Evolutionary conservation across 2,329 filamentous ascomycete species (phyloP).

Genomic region (Calonectria hongkongensis): DNA sequence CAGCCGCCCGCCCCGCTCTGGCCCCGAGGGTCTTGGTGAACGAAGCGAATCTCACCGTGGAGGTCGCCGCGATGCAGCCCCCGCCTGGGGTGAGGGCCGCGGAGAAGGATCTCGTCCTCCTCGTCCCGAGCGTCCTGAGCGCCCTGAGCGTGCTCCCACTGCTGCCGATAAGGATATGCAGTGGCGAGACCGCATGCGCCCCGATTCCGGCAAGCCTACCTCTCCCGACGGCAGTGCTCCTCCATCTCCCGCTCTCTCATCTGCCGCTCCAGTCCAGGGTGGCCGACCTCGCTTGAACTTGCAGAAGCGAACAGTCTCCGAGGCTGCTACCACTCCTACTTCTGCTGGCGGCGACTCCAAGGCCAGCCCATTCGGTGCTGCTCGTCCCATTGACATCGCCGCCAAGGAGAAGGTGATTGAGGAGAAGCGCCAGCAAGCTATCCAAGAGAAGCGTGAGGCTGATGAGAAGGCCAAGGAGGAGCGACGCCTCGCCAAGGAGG

Average conservation of each 20-base stretch:
- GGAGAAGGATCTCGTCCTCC: slow-evolving; percentile 88
- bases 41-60: slow-evolving; percentile 75
- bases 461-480: slow-evolving; percentile 91
- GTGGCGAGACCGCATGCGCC: slow-evolving; percentile 94
- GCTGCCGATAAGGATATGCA: slow-evolving; percentile 95
- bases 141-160: slow-evolving; percentile 82
- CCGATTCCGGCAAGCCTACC: slow-evolving; percentile 81
- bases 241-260: slow-evolving; percentile 80
- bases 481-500: slow-evolving; percentile 76
- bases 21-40: slow-evolving; percentile 72
- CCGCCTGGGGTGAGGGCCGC: slow-evolving; percentile 84
- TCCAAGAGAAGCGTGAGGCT: slow-evolving; percentile 89
- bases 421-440: slow-evolving; percentile 84
- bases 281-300: slow-evolving; percentile 90
- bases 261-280: slow-evolving; percentile 68
- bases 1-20: slow-evolving; percentile 68
- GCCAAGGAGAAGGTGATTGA: slow-evolving; percentile 92
- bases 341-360: slow-evolving; percentile 81
- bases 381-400: slow-evolving; percentile 94
- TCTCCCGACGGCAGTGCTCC: slow-evolving; percentile 84
- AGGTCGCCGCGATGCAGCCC: slow-evolving; percentile 78
- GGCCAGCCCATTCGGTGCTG: slow-evolving; percentile 94
- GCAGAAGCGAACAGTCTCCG: slow-evolving; percentile 91
- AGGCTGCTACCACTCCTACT: slow-evolving; percentile 72
- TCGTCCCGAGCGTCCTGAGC: slow-evolving; percentile 84